phyloP scores from a whole-genome alignment of 768 basidiomycete genomes.

The Leccinum ochraceum region DNA sequence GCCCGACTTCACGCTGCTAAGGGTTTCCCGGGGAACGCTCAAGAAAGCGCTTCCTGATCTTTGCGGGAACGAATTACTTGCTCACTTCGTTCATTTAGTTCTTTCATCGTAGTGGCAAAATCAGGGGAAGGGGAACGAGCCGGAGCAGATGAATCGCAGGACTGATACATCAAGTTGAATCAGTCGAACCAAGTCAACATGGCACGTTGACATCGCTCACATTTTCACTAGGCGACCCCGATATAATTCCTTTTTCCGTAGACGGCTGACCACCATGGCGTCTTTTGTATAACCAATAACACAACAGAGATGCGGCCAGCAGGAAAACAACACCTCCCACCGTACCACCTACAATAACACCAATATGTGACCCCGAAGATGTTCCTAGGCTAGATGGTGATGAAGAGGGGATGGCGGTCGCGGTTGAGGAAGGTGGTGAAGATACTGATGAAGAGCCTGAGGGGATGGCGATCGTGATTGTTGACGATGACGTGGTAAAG shows the following conservation, averaged over 20 bases:
- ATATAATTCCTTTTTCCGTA: not conserved
- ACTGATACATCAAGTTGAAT: not conserved
- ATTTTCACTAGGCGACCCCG: not conserved
- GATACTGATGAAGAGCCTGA: no score
- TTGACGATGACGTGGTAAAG: no score
- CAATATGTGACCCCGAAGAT: not conserved
- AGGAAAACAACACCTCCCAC: constrained; percentile 1
- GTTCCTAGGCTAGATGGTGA: not conserved
- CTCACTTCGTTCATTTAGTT: not conserved
- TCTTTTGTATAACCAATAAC: not conserved
- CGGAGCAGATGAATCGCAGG: not conserved
- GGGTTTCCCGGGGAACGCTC: not conserved
- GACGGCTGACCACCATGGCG: not conserved
- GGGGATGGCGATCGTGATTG: no score
- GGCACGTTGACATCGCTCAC: not conserved
- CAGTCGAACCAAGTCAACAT: not conserved
- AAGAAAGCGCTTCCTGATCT: not conserved
- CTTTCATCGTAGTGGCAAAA: not conserved
- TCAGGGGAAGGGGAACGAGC: not conserved
- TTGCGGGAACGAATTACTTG: not conserved
- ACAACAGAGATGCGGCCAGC: not conserved
- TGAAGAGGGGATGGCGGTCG: not conserved
- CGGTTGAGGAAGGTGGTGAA: no score
- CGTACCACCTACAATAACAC: constrained; percentile 11
- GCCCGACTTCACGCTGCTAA: not conserved